Conservation (phyloP, 257 asterid genomes). For the Nicotiana paniculata region DNA sequence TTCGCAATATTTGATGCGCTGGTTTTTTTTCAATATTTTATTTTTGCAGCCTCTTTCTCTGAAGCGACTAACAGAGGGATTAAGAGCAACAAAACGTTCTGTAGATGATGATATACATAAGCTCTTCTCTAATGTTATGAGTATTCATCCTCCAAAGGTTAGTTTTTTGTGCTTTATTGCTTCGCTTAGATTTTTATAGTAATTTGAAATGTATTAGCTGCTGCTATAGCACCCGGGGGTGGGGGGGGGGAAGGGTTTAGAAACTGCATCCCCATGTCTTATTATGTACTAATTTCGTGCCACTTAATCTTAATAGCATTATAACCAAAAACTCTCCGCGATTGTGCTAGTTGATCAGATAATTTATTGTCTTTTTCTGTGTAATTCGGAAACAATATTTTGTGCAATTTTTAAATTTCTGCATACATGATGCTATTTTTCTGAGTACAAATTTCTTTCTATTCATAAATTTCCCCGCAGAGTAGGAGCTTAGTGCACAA, state of each 20-base stretch:
- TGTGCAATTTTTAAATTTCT: neutral
- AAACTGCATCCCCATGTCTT: neutral
- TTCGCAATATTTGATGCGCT: neutral
- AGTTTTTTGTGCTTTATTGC: constrained; percentile 2
- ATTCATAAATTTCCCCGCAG: too few species aligned
- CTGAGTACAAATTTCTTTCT: neutral
- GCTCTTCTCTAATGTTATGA: constrained; percentile 71
- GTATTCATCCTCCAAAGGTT: constrained; percentile 75
- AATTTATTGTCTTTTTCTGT: neutral
- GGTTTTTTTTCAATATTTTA: constrained; percentile 1
- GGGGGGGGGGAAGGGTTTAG: neutral
- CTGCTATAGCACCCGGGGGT: neutral
- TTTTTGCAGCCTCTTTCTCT: constrained; percentile 79
- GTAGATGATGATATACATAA: constrained; percentile 61
- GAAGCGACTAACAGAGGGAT: constrained; percentile 77
- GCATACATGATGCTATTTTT: neutral
- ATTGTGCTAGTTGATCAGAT: neutral
- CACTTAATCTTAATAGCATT: neutral
- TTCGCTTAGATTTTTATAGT: neutral
- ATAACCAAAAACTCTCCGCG: neutral
- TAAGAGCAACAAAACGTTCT: constrained; percentile 52
- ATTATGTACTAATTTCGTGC: neutral
- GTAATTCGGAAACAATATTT: neutral
- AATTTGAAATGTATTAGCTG: neutral
- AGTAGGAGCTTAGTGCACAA: too few species aligned